These are phyloP conservation scores for Begonia fuchsioides DNA, from an alignment of 306 rosid genomes.

Conservation along the genomic window DNA sequence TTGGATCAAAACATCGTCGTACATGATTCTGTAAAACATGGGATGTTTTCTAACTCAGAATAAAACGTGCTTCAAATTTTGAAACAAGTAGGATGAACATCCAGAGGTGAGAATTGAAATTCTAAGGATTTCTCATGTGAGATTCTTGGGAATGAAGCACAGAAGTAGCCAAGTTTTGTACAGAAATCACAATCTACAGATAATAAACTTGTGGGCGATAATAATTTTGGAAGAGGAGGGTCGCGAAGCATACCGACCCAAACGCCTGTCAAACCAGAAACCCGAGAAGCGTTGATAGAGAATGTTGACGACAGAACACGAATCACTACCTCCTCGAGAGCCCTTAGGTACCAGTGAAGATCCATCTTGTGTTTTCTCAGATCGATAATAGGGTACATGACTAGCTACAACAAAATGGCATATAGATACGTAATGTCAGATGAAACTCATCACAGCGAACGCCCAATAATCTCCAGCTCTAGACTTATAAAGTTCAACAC, in stretches of 20 bases:
- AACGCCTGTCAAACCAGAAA: conserved; percentile 77
- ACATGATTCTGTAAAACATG: no score
- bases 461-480: background rate
- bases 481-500: no score
- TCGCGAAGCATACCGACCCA: conserved; percentile 51
- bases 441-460: background rate
- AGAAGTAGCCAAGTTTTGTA: no score
- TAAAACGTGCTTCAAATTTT: no score
- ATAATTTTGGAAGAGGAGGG: background rate
- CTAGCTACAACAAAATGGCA: conserved; percentile 35
- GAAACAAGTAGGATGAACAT: no score
- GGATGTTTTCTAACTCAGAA: no score
- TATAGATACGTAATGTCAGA: conserved; percentile 1
- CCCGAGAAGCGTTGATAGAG: conserved; percentile 53
- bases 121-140: no score
- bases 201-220: no score
- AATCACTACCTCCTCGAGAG: conserved; percentile 71
- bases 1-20: background rate
- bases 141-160: no score
- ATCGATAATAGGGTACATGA: conserved; percentile 78
- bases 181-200: no score
- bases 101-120: no score
- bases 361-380: conserved; percentile 77
- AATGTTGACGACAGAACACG: conserved; percentile 57
- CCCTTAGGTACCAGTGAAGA: conserved; percentile 85